Conservation (phyloP, 169 alveolate genomes). For the Cryptosporidium parvum region DNA sequence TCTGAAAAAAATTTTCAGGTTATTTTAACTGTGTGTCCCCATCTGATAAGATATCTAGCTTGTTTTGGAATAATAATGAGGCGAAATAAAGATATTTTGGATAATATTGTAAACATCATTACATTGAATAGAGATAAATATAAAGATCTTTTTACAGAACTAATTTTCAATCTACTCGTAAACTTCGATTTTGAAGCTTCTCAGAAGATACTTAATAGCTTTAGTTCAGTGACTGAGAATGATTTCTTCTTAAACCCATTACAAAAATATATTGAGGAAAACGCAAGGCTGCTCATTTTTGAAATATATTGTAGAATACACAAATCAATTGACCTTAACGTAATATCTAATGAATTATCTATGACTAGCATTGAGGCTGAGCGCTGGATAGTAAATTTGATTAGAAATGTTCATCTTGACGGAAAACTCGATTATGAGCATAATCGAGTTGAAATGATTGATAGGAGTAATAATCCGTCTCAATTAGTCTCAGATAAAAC, state of each 20-base stretch:
- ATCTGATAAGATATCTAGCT: constrained; percentile 67
- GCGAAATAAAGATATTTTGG: constrained; percentile 60
- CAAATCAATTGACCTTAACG: constrained; percentile 89
- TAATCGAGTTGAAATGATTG: constrained; percentile 91
- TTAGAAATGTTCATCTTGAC: constrained; percentile 88
- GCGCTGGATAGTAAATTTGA: constrained; percentile 91
- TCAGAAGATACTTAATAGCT: constrained; percentile 77
- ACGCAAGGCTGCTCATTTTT: constrained; percentile 88
- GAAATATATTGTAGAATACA: constrained; percentile 93
- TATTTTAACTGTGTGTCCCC: constrained; percentile 56
- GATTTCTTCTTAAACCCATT: constrained; percentile 88
- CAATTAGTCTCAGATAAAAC: constrained; percentile 90
- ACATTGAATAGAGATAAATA: constrained; percentile 77
- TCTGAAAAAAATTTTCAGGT: constrained; percentile 71
- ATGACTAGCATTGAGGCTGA: constrained; percentile 90
- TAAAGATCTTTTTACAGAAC: constrained; percentile 89
- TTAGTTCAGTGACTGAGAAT: constrained; percentile 79
- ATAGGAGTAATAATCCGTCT: constrained; percentile 87
- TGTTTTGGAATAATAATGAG: constrained; percentile 76
- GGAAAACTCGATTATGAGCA: constrained; percentile 92
- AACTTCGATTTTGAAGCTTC: constrained; percentile 91
- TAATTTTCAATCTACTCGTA: constrained; percentile 88
- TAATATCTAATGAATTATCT: constrained; percentile 89
- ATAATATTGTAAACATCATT: constrained; percentile 47
- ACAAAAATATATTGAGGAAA: constrained; percentile 89